Percentiles rank a stretch among this genome's conserved stretches.
These are phyloP conservation scores for Mortierella alpina DNA, from an alignment of 192 early-diverging fungal species.

Conservation along the genomic window DNA sequence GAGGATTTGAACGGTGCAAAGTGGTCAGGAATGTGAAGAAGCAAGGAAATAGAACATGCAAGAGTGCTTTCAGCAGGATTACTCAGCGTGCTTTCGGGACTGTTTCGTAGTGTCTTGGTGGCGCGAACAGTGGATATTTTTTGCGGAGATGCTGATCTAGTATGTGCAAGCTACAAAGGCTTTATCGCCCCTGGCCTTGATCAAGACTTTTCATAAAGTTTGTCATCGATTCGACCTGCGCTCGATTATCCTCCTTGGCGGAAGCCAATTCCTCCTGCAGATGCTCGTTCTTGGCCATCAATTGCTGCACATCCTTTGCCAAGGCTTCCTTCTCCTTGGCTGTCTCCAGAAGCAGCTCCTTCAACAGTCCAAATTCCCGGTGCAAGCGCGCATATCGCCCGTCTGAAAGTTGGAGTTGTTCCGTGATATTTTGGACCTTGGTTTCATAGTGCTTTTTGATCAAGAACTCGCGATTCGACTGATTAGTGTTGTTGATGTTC, in stretches of 20 bases:
- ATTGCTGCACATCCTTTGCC: conserved; percentile 16
- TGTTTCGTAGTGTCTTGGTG: no score
- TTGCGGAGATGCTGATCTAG: no score
- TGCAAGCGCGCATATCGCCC: conserved; percentile 53
- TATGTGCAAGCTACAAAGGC: neutral
- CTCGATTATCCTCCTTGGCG: conserved; percentile 53
- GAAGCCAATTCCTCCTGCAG: conserved; percentile 47
- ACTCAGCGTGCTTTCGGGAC: no score
- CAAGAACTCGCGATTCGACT: conserved; percentile 41
- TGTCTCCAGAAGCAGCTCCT: conserved; percentile 41
- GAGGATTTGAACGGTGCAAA: no score
- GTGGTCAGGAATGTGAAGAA: no score
- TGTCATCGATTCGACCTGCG: conserved; percentile 59
- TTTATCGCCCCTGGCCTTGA: conserved; percentile 8
- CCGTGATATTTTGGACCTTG: conserved; percentile 54
- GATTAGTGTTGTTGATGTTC: conserved; percentile 9
- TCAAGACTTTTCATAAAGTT: conserved; percentile 52
- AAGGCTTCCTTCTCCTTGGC: conserved; percentile 22
- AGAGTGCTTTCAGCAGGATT: no score
- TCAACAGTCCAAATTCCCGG: conserved; percentile 44
- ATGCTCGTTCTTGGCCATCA: conserved; percentile 30
- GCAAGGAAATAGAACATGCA: no score
- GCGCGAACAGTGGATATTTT: no score
- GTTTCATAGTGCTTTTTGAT: conserved; percentile 61
- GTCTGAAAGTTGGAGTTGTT: conserved; percentile 57